phyloP scores from a whole-genome alignment of 179 eudicot species.

The Camellia oleifera region DNA sequence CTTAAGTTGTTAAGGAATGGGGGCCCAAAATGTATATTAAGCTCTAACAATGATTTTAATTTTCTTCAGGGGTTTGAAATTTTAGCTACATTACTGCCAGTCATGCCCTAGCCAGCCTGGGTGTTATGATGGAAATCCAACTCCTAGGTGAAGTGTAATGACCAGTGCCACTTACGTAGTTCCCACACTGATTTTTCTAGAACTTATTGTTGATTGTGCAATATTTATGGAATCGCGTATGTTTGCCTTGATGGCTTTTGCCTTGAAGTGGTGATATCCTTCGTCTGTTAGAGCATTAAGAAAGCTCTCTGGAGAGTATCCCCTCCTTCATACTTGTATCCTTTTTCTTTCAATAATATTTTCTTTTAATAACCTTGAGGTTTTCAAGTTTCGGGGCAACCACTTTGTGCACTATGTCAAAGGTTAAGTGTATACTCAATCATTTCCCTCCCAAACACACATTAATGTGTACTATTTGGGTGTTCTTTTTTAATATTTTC shows the following conservation, averaged over 20 bases:
- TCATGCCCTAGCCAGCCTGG: neutral
- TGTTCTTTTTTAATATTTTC: no score
- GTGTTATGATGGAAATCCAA: no score
- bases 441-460: no score
- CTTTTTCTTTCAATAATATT: no score
- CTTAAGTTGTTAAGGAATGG: neutral
- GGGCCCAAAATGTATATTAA: neutral
- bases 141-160: neutral
- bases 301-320: neutral
- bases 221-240: neutral
- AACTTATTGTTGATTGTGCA: slow-evolving; percentile 3
- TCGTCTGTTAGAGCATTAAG: neutral
- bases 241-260: neutral
- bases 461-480: no score
- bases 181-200: neutral
- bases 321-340: no score
- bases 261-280: neutral
- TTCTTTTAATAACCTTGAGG: no score
- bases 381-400: no score
- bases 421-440: no score
- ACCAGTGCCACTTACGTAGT: neutral
- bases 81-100: neutral
- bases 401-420: no score
- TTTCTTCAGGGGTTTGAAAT: neutral
- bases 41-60: neutral